phyloP scores from a whole-genome alignment of 2,329 filamentous ascomycete species.

The Hymenoscyphus occultus region DNA sequence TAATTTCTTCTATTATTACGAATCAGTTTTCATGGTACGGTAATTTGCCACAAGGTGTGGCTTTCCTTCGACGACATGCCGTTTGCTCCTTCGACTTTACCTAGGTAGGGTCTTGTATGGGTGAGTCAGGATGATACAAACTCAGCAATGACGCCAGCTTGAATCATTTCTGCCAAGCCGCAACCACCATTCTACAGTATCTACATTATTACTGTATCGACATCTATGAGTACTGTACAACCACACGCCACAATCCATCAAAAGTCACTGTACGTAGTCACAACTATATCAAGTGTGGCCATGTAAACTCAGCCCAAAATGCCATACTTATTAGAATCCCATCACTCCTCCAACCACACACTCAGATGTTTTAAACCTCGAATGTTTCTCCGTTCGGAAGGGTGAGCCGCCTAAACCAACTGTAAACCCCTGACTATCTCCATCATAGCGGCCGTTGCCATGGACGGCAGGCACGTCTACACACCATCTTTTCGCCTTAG shows the following conservation, averaged over 20 bases:
- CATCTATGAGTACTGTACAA: background rate
- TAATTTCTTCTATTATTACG: too few relatives aligned
- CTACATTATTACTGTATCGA: background rate
- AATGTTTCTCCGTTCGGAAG: too few relatives aligned
- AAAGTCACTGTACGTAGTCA: too few relatives aligned
- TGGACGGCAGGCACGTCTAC: background rate
- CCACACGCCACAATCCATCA: too few relatives aligned
- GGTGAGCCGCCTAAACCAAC: background rate
- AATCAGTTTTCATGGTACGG: too few relatives aligned
- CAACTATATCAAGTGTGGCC: background rate
- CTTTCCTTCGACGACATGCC: background rate
- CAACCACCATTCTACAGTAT: background rate
- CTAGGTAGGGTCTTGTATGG: too few relatives aligned
- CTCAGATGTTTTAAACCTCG: background rate
- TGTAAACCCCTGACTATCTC: background rate
- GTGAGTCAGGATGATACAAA: slow-evolving; percentile 15
- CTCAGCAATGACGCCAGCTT: slow-evolving; percentile 8
- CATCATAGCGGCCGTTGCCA: background rate
- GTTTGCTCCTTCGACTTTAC: background rate
- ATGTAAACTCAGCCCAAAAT: background rate
- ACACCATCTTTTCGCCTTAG: too few relatives aligned
- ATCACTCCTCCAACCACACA: background rate
- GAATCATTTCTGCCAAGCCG: background rate
- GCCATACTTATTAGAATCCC: too few relatives aligned
- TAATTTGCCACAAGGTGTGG: background rate